Percentiles rank a stretch among this genome's conserved stretches.
These are phyloP conservation scores for Dactylonectria estremocensis DNA, from an alignment of 2,329 filamentous ascomycete genomes.

Conservation along the genomic window DNA sequence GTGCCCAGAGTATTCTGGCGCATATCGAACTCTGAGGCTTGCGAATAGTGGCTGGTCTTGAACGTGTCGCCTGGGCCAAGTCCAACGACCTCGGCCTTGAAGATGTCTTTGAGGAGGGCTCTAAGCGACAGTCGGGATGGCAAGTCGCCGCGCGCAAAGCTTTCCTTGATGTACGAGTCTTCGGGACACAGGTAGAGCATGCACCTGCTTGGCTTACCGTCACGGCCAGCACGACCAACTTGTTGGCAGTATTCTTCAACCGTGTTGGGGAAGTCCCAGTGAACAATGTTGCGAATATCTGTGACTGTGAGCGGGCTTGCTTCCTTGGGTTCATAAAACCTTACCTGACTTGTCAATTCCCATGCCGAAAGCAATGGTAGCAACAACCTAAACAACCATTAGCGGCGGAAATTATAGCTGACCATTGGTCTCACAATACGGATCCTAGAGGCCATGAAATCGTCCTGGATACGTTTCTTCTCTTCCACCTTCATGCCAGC, in stretches of 20 bases:
- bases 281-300: slow-evolving; percentile 69
- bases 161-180: slow-evolving; percentile 72
- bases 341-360: slow-evolving; percentile 67
- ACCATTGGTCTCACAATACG: slow-evolving; percentile 48
- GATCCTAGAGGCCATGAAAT: slow-evolving; percentile 64
- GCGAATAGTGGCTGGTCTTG: slow-evolving; percentile 61
- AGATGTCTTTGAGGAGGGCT: slow-evolving; percentile 66
- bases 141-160: slow-evolving; percentile 72
- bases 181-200: slow-evolving; percentile 71
- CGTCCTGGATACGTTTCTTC: slow-evolving; percentile 65
- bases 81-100: slow-evolving; percentile 52
- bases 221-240: slow-evolving; percentile 69
- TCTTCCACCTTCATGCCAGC: slow-evolving; percentile 63
- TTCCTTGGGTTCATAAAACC: background rate
- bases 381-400: slow-evolving; percentile 46
- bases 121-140: slow-evolving; percentile 67
- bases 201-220: slow-evolving; percentile 68
- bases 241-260: slow-evolving; percentile 73
- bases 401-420: background rate
- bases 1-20: slow-evolving; percentile 64
- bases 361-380: slow-evolving; percentile 74
- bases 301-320: slow-evolving; percentile 31
- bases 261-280: slow-evolving; percentile 66
- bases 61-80: slow-evolving; percentile 39
- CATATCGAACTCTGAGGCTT: slow-evolving; percentile 69